phyloP scores from a whole-genome alignment of 108 stramenopile genomes.

The Parmales sp. region DNA sequence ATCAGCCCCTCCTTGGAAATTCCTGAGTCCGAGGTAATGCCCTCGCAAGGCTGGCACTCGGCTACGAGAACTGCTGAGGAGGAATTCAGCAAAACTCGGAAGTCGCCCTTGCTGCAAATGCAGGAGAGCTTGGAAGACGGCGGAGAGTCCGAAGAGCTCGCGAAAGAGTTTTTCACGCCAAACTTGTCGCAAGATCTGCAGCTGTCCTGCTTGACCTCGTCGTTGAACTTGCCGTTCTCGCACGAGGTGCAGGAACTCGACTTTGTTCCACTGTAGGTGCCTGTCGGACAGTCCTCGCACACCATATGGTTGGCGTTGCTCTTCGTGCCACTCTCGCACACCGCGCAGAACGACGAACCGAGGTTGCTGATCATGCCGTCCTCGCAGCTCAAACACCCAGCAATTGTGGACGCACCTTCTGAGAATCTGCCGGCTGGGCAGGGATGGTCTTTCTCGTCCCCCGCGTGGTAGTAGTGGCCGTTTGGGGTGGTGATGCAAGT shows the following conservation, averaged over 20 bases:
- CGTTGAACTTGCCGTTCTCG: background rate
- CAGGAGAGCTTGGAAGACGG: background rate
- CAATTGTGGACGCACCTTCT: no score
- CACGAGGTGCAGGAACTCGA: background rate
- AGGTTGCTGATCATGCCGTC: background rate
- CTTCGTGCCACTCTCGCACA: background rate
- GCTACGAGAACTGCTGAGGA: background rate
- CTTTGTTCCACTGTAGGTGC: background rate
- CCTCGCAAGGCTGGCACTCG: background rate
- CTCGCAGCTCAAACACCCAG: no score
- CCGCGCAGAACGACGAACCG: background rate
- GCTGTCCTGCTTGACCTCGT: background rate
- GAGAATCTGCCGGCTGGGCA: no score
- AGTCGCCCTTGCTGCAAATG: background rate
- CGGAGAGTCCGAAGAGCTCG: background rate
- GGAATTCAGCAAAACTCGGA: background rate
- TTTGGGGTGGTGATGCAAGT: no score
- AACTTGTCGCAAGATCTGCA: background rate
- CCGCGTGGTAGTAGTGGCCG: no score
- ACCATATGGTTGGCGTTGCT: background rate
- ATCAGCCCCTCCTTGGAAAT: background rate
- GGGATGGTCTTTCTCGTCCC: no score
- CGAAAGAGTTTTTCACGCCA: background rate
- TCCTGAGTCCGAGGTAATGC: background rate
- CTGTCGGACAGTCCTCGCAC: background rate